Conservation (phyloP, 2,329 filamentous ascomycete species). For the Geosmithia flava region DNA sequence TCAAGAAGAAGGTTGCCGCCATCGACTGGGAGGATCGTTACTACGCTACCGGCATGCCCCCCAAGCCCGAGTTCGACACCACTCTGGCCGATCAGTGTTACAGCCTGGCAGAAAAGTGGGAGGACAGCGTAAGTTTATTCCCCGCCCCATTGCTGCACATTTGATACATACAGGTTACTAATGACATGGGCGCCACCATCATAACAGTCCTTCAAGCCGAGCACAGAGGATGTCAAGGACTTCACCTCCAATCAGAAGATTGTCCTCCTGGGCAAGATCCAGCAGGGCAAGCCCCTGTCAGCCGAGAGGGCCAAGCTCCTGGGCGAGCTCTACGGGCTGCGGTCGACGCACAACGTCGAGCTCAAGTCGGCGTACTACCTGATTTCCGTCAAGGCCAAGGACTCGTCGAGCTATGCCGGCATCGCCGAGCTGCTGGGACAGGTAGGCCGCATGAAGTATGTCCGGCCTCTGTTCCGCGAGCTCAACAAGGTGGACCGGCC, state of each 20-base stretch:
- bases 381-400: constrained; percentile 64
- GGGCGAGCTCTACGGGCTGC: constrained; percentile 62
- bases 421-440: constrained; percentile 64
- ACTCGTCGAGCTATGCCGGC: constrained; percentile 54
- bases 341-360: constrained; percentile 73
- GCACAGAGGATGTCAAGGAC: constrained; percentile 52
- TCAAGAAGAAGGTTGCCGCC: constrained; percentile 50
- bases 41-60: constrained; percentile 77
- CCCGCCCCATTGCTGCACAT: background rate
- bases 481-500: constrained; percentile 63
- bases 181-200: background rate
- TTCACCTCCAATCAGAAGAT: constrained; percentile 83
- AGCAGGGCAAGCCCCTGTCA: constrained; percentile 50
- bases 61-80: constrained; percentile 86
- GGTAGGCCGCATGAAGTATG: constrained; percentile 96
- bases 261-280: constrained; percentile 75
- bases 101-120: constrained; percentile 70
- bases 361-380: constrained; percentile 70
- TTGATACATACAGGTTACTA: background rate
- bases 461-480: constrained; percentile 69
- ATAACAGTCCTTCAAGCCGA: constrained; percentile 47
- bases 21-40: constrained; percentile 89
- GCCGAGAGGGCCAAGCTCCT: constrained; percentile 56
- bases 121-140: constrained; percentile 34
- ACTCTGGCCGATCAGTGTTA: constrained; percentile 79